Base-by-base conservation (phyloP, 306 rosid species). In the Acacia crassicarpa region DNA sequence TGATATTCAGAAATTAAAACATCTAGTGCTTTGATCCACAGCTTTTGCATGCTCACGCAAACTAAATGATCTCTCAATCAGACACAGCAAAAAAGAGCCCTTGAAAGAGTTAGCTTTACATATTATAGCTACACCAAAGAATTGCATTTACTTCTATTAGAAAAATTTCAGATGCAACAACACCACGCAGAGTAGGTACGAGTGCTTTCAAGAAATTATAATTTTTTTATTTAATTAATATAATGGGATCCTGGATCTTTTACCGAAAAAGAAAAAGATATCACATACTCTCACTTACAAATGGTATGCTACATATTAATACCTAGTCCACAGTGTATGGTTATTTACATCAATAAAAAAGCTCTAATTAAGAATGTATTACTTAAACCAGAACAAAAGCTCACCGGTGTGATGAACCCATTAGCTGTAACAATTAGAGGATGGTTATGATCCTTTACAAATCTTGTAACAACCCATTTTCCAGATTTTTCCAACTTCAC, bases 381-480 rank as follows among this genome's bases (percentile, higher is more conserved):
- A 40, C 9, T 68, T 20, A 20, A 68, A 40, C n/a, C 17, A 69
- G 54, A 43, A 80, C 62, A 71, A 71, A 83, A 89, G 83, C 97
- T 91, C 79, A 95, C 98, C 83, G 68, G 87, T 76, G 92, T 82
- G 86, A 89, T 86, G 83, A 93, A 93, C 45, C 94, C 97, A 84
- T 88, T 90, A 76, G 94, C 86, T 51, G 97, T 87, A 71, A 87
- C 77, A 83, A 86, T 88, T 74, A 93, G 87, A 67, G 95, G 95
- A 89, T 95, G 98, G 85, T 93, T 95, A 83, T 95, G 98, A 75
- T 95, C 97, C 87, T 87, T 91, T 72, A 87, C 86, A 87, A 93
- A 93, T 87, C 98, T 90, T 23, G 98, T 84, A 43, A 95, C 98
- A 61, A 95, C 87, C 98, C 98, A 95, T 84, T 93, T 95, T 74